Evolutionary conservation across 164 flowering plant genomes (phyloP).

Genomic region (Nelumbo lutea): DNA sequence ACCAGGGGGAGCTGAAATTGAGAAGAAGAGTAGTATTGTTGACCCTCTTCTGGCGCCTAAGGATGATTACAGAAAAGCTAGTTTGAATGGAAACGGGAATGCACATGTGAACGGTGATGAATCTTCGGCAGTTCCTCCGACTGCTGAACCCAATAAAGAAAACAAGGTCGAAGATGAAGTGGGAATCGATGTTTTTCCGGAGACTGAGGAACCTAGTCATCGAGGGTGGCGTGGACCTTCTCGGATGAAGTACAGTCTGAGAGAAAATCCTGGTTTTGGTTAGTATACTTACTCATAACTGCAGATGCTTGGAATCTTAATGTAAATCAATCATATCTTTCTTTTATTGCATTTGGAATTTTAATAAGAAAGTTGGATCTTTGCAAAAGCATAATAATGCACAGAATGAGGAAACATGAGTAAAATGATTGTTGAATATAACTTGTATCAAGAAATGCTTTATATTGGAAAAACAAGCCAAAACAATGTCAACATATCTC

Average conservation of each 20-base stretch:
- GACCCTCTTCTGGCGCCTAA: constrained; percentile 24
- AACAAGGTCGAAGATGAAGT: constrained; percentile 26
- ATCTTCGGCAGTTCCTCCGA: constrained; percentile 18
- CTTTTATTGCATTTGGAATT: background rate
- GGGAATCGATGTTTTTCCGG: constrained; percentile 32
- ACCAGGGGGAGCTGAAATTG: constrained; percentile 25
- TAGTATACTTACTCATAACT: constrained; percentile 23
- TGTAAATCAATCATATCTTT: background rate
- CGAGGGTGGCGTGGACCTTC: constrained; percentile 30
- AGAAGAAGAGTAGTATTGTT: constrained; percentile 30
- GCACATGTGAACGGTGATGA: constrained; percentile 20
- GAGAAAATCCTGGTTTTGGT: constrained; percentile 80
- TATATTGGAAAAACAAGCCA: too few relatives aligned
- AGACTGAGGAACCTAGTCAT: constrained; percentile 32
- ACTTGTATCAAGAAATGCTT: too few relatives aligned
- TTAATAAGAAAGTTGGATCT: too few relatives aligned
- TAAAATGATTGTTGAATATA: too few relatives aligned
- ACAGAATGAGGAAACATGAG: too few relatives aligned
- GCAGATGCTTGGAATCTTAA: too few relatives aligned
- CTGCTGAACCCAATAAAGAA: constrained; percentile 35
- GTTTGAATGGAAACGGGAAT: constrained; percentile 20
- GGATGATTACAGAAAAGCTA: constrained; percentile 29
- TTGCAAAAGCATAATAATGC: too few relatives aligned
- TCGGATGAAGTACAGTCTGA: constrained; percentile 50
- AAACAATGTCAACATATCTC: too few relatives aligned